Percentiles rank a stretch among this genome's conserved stretches.
phyloP scores from a whole-genome alignment of 345 rosid genomes.

The Moringa oleifera region DNA sequence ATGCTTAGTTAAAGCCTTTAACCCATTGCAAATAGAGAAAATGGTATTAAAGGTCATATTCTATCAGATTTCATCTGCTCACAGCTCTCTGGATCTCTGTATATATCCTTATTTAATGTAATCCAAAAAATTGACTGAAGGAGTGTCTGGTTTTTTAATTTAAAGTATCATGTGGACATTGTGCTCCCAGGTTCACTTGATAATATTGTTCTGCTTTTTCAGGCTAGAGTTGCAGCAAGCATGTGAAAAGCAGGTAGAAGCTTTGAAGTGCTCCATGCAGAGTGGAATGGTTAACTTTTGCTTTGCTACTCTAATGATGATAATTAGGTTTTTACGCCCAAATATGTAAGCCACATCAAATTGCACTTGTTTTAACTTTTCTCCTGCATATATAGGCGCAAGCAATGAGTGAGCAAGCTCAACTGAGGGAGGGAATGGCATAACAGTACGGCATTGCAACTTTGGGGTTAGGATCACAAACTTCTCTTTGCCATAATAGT shows the following conservation, averaged over 20 bases:
- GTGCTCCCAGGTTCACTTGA: background rate
- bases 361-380: background rate
- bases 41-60: no score
- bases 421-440: slow-evolving; percentile 87
- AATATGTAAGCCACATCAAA: background rate
- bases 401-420: slow-evolving; percentile 97
- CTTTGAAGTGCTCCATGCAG: slow-evolving; percentile 82
- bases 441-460: slow-evolving; percentile 84
- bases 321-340: background rate
- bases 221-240: slow-evolving; percentile 70
- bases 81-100: background rate
- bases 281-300: slow-evolving; percentile 81
- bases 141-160: no score
- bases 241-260: slow-evolving; percentile 81
- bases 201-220: slow-evolving; percentile 18
- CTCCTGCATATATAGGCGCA: slow-evolving; percentile 54
- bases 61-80: background rate
- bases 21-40: background rate
- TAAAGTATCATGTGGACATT: slow-evolving; percentile 1
- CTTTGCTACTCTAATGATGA: background rate
- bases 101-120: no score
- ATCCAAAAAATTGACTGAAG: background rate
- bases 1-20: no score
- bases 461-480: slow-evolving; percentile 49
- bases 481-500: background rate